Base-by-base conservation (phyloP, 2,329 filamentous ascomycete genomes). In the Massarina eburnea region DNA sequence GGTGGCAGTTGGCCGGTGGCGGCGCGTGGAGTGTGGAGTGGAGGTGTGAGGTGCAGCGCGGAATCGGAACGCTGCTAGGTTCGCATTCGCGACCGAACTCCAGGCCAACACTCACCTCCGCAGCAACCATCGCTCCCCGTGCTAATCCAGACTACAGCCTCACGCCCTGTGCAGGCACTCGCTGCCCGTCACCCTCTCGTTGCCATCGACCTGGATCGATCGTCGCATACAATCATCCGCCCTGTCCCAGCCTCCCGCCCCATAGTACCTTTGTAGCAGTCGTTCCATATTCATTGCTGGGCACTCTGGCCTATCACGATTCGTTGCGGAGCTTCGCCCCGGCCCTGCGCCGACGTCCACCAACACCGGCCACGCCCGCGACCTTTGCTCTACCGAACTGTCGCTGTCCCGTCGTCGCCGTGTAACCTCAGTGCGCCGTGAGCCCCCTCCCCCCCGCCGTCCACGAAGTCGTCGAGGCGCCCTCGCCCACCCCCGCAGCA, bases 81-180 rank as follows among this genome's bases (percentile, higher is more conserved):
- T 12, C 12, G 24, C 27, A 30, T 50, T 40, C 47, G 39, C 38
- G 47, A 39, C 43, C 46, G 34, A 43, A 42, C 19, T 30, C 27
- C 47, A 39, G 40, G 19, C 46, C 40, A 36, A 32, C 17, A 37
- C 27, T 33, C 19, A 37, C 35, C 8, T 3, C 22, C n/a, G 18
- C 22, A 7, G 9, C 27, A 37, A 35, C 26, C 38, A 19, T 17
- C 36, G 12, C 27, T 12, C 21, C n/a, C 19, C 24, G 24, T 26
- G 10, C 24, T 30, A 30, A 14, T 30, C 27, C n/a, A n/a, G n/a
- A n/a, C n/a, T 30, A 10, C 48, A 39, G 39, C 46, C 43, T 38
- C 52, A 43, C 42, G 45, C 43, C 41, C 18, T 30, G 24, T 48
- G 43, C 58, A 15, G 34, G 39, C 39, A 24, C 20, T 6, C 21